Base-by-base conservation (phyloP, 768 basidiomycete genomes). In the Chalciporus pseudorubinellus region DNA sequence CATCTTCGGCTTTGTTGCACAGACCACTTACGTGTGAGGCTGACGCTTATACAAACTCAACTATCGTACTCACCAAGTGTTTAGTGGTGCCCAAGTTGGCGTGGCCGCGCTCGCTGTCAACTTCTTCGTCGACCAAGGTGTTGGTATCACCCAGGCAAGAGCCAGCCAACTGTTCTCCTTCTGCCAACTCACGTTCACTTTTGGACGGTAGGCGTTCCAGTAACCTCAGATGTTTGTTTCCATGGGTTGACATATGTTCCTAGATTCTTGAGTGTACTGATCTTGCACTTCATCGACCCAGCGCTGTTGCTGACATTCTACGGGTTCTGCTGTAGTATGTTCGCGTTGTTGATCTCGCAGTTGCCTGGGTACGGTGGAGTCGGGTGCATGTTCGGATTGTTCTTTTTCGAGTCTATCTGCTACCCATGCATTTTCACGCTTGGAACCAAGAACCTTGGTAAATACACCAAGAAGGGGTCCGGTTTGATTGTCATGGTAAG, bases 361-460 rank as follows among this genome's bases (percentile, higher is more conserved):
- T 62, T 81, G 8, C 69, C 74, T 8, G 83, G 85, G 13, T 70
- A 72, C 46, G 70, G 76, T 5, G 87, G 81, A 29, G 69, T 89
- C 38, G 80, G 73, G 10, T 84, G 79, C 68, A 63, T 88, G 31
- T 87, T 85, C 61, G 62, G 73, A 49, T 68, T 88, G 48, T 86
- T 87, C 75, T 85, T 84, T 74, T 85, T 86, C 63, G 86, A 87
- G 67, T 85, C 84, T 26, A 87, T 88, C 52, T 87, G 85, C 59
- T 85, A 84, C 56, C 83, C 83, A 70, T 80, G 79, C 53, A 82
- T 85, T 52, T 85, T 84, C 70, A 85, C 82, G 3, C 72, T 85
- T 33, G 83, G 75, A 8, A 85, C 84, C 44, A 83, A 84, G 71
- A 80, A 82, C 59, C 68, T 85, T 29, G 84, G 83, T 24, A 70